Evolutionary conservation across 176 grass and related monocot genomes (phyloP), one percentile per base, ranked within the genome.

Genomic region (Cymbopogon citratus): DNA sequence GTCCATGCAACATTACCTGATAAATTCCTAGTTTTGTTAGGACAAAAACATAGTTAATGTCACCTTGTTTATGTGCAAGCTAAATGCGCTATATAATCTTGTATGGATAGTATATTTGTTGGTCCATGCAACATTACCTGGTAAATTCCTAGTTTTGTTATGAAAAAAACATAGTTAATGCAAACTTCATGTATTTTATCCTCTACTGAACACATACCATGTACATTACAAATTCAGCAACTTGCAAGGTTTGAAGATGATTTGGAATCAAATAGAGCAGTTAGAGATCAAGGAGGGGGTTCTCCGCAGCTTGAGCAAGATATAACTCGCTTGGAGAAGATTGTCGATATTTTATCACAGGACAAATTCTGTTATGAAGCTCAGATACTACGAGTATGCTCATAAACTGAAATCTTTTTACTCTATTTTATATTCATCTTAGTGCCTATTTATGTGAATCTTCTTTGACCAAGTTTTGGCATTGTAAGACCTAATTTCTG

Each of bases 291-390:
- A 77, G 90, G 90, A 75, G 92, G 85, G 59, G 78, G 90, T 78
- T 88, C 96, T 62, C 84, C 87, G 28, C 96, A 95, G 85, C 87
- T 98, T 79, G 96, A 98, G 69, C 86, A 89, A 89, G 90, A 98
- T 78, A 98, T 98, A 89, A 86, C 81, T 69, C 92, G 90, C 54
- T 69, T 98, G 35, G 96, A 95, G 87, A 95, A 93, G 84, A 86
- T 87, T 65, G 88, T 98, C 10, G 92, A 92, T 65, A 76, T 90
- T 69, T 86, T 93, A 73, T 93, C 92, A 69, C 96, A 95, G 76
- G 92, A 98, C 63, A 95, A 85, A 76, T 77, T 90, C 48, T 98
- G 96, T 72, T 92, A 89, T 83, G 96, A 98, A 91, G 92, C 96
- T 84, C 96, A 98, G 76, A 88, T 98, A 86, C 46, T 95, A 79